Base-by-base conservation (phyloP, 768 basidiomycete species). In the Trichaptum fuscoviolaceum region DNA sequence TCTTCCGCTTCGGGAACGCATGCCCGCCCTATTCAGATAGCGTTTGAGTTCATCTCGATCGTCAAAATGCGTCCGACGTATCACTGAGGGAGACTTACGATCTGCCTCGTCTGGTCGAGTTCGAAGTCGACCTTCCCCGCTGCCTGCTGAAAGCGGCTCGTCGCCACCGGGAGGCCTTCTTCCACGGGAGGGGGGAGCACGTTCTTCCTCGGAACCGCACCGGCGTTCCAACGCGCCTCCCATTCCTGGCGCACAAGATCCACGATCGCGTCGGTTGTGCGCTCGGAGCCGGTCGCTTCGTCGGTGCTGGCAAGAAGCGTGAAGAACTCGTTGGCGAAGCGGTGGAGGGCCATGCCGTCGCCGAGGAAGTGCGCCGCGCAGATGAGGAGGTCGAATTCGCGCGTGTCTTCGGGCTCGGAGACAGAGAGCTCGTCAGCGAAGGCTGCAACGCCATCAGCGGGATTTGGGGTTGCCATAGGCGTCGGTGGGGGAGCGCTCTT, bases 331-430 rank as follows among this genome's bases (percentile, higher is more conserved):
- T 92, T 92, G 26, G 90, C 91, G 68, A 89, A 90, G 67, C 85
- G 82, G 75, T 94, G 92, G 20, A 94, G 81, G 1, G 92, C 90
- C 88, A 93, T 93, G 24, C 93, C 93, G 73, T 95, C 93, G 23
- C 92, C 92, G 61, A 94, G 75, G 75, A 89, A 94, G 73, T 95
- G 93, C 7, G 90, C 85, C 3, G 90, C 87, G 69, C 88, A 88
- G 62, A 95, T 83, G 68, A 92, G 77, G 64, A 93, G 76, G 71
- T 93, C 85, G 71, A 82, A 87, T 64, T 83, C 75, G 35, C 64
- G 74, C 61, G 65, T 70, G 34, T 69, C 65, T 15, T 64, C 42
- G 20, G 42, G 64, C n/a, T 69, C 67, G 63, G 65, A 67, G 30
- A 30, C 42, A 25, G 69, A 64, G 64, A 75, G 7, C 69, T 70